Base-by-base conservation (phyloP, 2,329 filamentous ascomycete species). In the Sphaerulina vaccinii region DNA sequence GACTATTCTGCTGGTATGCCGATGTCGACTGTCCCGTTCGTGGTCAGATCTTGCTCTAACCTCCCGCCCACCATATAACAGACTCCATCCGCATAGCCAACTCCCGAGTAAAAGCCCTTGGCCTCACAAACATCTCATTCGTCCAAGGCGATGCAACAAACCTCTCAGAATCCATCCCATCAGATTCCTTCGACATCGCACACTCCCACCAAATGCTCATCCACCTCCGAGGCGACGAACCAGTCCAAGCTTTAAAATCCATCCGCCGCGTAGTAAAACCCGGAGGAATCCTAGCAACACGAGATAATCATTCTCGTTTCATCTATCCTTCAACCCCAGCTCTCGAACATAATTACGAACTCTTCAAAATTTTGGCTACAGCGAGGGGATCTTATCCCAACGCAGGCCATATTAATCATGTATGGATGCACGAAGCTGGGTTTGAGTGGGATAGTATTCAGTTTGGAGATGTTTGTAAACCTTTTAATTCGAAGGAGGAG, bases 171-270 rank as follows among this genome's bases (percentile, higher is more conserved):
- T 18, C 33, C 39, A 19, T 52, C 22, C 11, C 33, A 13, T 4
- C 48, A 5, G 11, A 41, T 6, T 52, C 53, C 4, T 84, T 83
- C 57, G 81, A 84, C 57, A 66, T 83, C n/a, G 77, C 82, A 2
- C 75, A 78, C 58, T 75, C 73, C 32, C 79, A 83, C 59, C 80
- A 83, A 62, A 75, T 83, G 2, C 66, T 84, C 6, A 72, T 78
- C 55, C 81, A 84, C 62, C 66, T 83, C 2, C 62, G 66, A 11
- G 27, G 27, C 10, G 27, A 29, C 27, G 72, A 79, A 54, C 79
- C 79, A 0, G 64, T 78, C 0, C 61, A 66, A 2, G 74, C 76
- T 7, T 65, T 83, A 54, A 66, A 68, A 16, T 79, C 81, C 61
- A 79, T 83, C 76, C 71, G 70, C 19, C 72, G 77, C 0, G 75